phyloP scores from a whole-genome alignment of 139 green algal genomes.

The Gonium pectorale region DNA sequence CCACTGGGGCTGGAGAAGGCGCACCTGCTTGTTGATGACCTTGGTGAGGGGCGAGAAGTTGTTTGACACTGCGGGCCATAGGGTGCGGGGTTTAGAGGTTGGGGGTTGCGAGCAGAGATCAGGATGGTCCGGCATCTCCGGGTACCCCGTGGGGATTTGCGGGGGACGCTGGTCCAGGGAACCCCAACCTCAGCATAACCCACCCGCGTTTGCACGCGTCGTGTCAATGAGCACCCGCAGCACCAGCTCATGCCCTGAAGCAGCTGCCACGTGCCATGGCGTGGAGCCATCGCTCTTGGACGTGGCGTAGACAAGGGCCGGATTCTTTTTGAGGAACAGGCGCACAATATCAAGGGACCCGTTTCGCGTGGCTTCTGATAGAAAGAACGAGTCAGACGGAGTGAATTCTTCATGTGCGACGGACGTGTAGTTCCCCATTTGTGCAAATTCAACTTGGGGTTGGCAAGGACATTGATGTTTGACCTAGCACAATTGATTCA shows the following conservation, averaged over 20 bases:
- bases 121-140: too few species aligned
- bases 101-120: too few species aligned
- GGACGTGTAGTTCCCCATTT: conserved; percentile 14
- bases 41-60: conserved; percentile 42
- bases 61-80: conserved; percentile 51
- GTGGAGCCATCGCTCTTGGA: not conserved
- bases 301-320: conserved; percentile 32
- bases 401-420: not conserved
- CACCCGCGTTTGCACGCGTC: not conserved
- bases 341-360: conserved; percentile 65
- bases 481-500: not conserved
- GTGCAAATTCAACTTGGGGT: too few species aligned
- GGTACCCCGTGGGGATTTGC: too few species aligned
- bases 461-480: too few species aligned
- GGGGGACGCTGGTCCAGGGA: too few species aligned
- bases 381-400: conserved; percentile 45
- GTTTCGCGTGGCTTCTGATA: conserved; percentile 59
- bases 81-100: too few species aligned
- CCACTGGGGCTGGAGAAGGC: too few species aligned
- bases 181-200: too few species aligned
- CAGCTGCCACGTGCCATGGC: conserved; percentile 32
- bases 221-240: conserved; percentile 34
- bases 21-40: conserved; percentile 40
- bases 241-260: conserved; percentile 11
- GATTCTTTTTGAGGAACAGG: conserved; percentile 49